Evolutionary conservation across 306 rosid species (phyloP).

Genomic region (Quercus aquifolioides): DNA sequence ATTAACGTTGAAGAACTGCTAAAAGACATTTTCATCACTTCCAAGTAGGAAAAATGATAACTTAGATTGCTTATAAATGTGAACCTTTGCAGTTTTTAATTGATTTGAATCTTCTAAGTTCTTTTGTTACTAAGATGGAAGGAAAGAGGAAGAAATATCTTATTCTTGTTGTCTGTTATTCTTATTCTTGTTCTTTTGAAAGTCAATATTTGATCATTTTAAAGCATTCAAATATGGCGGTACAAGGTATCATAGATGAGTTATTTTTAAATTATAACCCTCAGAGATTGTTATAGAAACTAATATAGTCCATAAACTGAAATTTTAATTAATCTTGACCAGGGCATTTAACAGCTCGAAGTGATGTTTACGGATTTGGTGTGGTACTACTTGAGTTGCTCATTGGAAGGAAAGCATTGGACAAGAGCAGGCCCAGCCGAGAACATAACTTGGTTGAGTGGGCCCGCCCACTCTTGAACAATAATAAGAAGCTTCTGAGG

Average conservation of each 20-base stretch:
- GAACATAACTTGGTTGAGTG: slow-evolving; percentile 92
- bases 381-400: slow-evolving; percentile 91
- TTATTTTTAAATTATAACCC: neutral
- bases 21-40: neutral
- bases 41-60: neutral
- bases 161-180: neutral
- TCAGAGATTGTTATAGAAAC: neutral
- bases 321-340: slow-evolving; percentile 26
- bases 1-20: neutral
- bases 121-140: neutral
- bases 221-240: neutral
- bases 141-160: neutral
- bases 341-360: slow-evolving; percentile 94
- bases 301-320: slow-evolving; percentile 16
- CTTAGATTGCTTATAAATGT: neutral
- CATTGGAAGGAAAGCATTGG: slow-evolving; percentile 83
- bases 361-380: slow-evolving; percentile 93
- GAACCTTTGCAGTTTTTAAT: neutral
- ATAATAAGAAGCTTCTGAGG: slow-evolving; percentile 69
- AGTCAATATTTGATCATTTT: neutral
- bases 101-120: neutral
- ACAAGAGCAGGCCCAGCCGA: slow-evolving; percentile 89
- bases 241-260: neutral
- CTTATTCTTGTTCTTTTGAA: no score
- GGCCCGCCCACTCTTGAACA: slow-evolving; percentile 83